Percentiles rank a stretch among this genome's conserved stretches.
Evolutionary conservation across 1,139 yeast species (phyloP).

Genomic region (Saccharomycopsis crataegensis): DNA sequence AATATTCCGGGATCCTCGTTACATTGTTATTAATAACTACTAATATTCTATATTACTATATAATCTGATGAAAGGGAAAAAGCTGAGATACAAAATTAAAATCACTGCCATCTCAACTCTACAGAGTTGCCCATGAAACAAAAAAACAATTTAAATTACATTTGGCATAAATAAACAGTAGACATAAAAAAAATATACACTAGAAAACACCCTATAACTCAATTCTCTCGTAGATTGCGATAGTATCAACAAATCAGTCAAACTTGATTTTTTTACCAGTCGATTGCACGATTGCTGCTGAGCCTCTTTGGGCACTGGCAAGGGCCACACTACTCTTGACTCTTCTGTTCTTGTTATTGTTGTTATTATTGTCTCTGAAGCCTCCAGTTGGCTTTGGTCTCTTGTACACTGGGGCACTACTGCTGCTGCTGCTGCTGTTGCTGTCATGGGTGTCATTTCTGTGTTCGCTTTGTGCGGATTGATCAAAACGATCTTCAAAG

Average conservation of each 20-base stretch:
- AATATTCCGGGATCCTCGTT: no score
- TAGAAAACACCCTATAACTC: not conserved
- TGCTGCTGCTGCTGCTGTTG: not conserved
- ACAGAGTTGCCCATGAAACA: not conserved
- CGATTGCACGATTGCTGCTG: slow-evolving; percentile 83
- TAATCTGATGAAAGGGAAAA: no score
- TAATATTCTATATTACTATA: no score
- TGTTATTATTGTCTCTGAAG: slow-evolving; percentile 21
- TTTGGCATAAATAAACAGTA: not conserved
- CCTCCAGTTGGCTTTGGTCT: slow-evolving; percentile 25
- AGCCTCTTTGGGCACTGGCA: slow-evolving; percentile 83
- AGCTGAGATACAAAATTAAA: no score
- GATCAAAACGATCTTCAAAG: no score
- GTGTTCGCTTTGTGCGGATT: not conserved
- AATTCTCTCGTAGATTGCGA: no score
- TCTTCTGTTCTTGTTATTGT: slow-evolving; percentile 31
- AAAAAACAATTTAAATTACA: not conserved
- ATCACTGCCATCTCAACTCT: not conserved
- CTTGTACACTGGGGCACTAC: slow-evolving; percentile 10
- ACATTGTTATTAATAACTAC: no score
- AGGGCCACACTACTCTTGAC: slow-evolving; percentile 80
- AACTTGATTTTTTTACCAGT: slow-evolving; percentile 84
- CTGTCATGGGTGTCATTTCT: not conserved
- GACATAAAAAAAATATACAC: not conserved
- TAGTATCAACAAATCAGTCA: slow-evolving; percentile 24